phyloP scores from a whole-genome alignment of 1,284 basidiomycete species.

The Gomphus bonarii region DNA sequence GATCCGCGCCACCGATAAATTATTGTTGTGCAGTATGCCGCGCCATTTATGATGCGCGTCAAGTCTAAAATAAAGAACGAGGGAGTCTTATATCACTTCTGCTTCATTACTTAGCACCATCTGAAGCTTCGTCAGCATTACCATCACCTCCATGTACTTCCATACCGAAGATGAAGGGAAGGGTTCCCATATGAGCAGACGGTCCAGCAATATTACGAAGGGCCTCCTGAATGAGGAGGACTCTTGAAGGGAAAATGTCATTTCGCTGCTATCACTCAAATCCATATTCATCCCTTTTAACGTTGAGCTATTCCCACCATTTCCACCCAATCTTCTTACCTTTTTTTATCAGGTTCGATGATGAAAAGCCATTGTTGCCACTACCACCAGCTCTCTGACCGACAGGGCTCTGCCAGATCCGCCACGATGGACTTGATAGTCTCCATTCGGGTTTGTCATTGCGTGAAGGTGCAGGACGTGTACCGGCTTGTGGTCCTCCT shows the following conservation, averaged over 20 bases:
- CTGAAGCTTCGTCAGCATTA: conserved; percentile 38
- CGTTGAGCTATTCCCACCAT: neutral
- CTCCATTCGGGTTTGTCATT: conserved; percentile 14
- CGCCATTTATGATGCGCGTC: too few relatives aligned
- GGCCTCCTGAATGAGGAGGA: conserved; percentile 1
- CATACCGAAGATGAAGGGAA: conserved; percentile 10
- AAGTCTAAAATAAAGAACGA: neutral
- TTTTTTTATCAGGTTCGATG: conserved; percentile 25
- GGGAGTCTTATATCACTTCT: conserved; percentile 57
- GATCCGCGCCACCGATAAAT: too few relatives aligned
- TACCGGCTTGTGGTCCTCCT: neutral
- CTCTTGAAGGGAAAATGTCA: conserved; percentile 6
- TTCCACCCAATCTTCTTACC: conserved; percentile 23
- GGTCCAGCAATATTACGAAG: conserved; percentile 25
- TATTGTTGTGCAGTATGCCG: too few relatives aligned
- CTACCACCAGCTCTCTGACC: conserved; percentile 1
- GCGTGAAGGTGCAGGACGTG: neutral
- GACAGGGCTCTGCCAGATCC: conserved; percentile 22
- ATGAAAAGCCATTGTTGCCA: conserved; percentile 1
- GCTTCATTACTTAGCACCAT: conserved; percentile 27
- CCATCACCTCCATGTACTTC: conserved; percentile 29
- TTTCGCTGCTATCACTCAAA: neutral
- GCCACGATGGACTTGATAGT: conserved; percentile 14
- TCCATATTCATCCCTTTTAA: conserved; percentile 11
- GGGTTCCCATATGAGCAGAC: conserved; percentile 15